Evolutionary conservation across 331 rosid species (phyloP), one percentile per base, ranked within the genome.

Genomic region (Malus hybrid): DNA sequence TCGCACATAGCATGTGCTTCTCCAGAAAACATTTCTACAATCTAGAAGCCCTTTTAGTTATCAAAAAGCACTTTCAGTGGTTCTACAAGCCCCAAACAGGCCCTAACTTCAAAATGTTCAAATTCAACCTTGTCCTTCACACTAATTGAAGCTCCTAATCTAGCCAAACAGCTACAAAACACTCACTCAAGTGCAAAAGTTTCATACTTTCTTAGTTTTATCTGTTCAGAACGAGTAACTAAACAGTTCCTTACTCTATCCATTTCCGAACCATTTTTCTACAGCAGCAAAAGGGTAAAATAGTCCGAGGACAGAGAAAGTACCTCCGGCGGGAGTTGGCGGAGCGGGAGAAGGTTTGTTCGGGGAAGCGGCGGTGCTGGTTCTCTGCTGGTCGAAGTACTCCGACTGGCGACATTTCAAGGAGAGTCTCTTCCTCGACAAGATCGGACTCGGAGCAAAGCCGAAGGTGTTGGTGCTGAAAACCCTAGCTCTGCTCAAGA

Each of bases 321-420:
- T 79, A 80, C 86, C 88, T 71, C 80, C 80, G 5, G 83, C 19
- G 33, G 83, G 72, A 31, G 83, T 2, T 20, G 72, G 82, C 13
- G 84, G 74, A 61, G 81, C 7, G 22, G 73, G 56, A 15, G 83
- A 71, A 5, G 83, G 71, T 76, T 67, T 72, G 42, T 57, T 62
- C 15, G 83, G 78, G 28, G 84, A 8, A 71, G 77, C 20, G 12
- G 69, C 42, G 14, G 84, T 7, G 50, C 73, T 55, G 63, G 76
- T 69, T 67, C 83, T 34, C 77, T 78, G 81, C 61, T 77, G 89
- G 36, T 88, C 85, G 52, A 79, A 82, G 85, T 79, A 81, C 66
- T 87, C 88, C 13, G 93, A 88, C 72, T 84, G 86, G 76, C 88
- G 89, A 61, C 90, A 91, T 82, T 83, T 91, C 32, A 88, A 22